Evolutionary conservation across 2,329 filamentous ascomycete genomes (phyloP).

Genomic region (Niveomyces coronatus): DNA sequence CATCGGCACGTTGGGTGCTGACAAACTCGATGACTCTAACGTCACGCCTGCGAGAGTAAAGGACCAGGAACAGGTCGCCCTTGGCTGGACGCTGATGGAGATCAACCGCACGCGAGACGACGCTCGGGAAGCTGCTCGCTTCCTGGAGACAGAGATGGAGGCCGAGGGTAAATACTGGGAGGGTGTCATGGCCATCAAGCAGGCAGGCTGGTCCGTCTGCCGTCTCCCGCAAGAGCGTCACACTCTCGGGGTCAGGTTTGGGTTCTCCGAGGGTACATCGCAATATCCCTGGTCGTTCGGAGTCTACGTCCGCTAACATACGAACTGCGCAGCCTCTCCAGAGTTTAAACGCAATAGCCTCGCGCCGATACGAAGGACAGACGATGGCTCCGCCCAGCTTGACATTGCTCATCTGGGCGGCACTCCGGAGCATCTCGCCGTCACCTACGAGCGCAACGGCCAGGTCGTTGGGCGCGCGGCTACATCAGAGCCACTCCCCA

Average conservation of each 20-base stretch:
- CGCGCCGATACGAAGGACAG: constrained; percentile 63
- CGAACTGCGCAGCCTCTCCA: constrained; percentile 33
- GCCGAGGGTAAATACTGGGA: constrained; percentile 84
- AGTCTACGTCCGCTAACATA: constrained; percentile 18
- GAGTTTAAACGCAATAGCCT: constrained; percentile 62
- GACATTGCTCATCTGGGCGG: constrained; percentile 48
- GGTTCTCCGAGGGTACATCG: constrained; percentile 73
- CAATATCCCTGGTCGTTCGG: too few species aligned
- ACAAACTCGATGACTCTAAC: constrained; percentile 52
- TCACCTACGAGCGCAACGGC: constrained; percentile 52
- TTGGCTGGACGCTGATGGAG: constrained; percentile 70
- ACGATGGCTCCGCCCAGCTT: constrained; percentile 65
- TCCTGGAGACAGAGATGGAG: constrained; percentile 66
- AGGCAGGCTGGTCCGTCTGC: constrained; percentile 79
- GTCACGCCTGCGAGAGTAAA: constrained; percentile 43
- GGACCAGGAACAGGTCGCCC: constrained; percentile 46
- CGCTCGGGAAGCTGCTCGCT: constrained; percentile 58
- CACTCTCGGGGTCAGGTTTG: constrained; percentile 76
- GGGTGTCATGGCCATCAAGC: constrained; percentile 69
- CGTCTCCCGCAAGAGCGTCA: constrained; percentile 63
- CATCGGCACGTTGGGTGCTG: constrained; percentile 62
- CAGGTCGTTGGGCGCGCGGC: constrained; percentile 48
- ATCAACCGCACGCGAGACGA: constrained; percentile 66
- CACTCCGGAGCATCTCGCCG: constrained; percentile 51
- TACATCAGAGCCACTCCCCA: constrained; percentile 19